Percentiles rank a stretch among this genome's conserved stretches.
These are phyloP conservation scores for Cerrena zonata DNA, from an alignment of 1,284 basidiomycete genomes.

Conservation along the genomic window DNA sequence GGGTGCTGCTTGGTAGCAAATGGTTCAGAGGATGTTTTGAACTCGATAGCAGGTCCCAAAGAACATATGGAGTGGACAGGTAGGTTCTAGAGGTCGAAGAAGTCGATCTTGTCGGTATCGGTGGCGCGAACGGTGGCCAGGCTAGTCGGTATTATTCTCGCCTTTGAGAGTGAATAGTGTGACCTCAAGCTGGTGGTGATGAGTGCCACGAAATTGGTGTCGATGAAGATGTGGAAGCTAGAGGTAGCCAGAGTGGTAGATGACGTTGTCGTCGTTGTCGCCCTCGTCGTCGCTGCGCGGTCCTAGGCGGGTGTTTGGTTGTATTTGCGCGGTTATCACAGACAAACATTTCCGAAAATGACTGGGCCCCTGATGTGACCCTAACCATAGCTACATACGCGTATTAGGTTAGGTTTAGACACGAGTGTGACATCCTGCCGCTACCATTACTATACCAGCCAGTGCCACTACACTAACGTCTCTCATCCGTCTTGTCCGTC, in stretches of 20 bases:
- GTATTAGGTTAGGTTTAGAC: background rate
- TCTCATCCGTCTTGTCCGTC: background rate
- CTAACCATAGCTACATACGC: background rate
- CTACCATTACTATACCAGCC: background rate
- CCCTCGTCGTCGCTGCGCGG: background rate
- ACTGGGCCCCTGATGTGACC: background rate
- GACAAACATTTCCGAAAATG: background rate
- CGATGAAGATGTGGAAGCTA: too few species aligned
- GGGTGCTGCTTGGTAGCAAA: background rate
- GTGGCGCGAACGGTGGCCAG: background rate
- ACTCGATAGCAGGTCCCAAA: background rate
- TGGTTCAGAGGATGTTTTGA: background rate
- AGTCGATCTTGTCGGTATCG: background rate
- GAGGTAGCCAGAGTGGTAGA: background rate
- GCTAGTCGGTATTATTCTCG: background rate
- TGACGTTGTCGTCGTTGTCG: background rate
- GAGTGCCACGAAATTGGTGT: background rate
- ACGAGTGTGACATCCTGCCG: background rate
- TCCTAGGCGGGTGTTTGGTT: background rate
- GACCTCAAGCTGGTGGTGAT: background rate
- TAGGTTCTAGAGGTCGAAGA: background rate
- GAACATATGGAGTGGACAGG: background rate
- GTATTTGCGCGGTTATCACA: background rate
- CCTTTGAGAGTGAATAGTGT: background rate
- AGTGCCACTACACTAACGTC: background rate